Percentiles rank a stretch among this genome's conserved stretches.
phyloP scores from a whole-genome alignment of 306 rosid genomes.

The Medicago ruthenica region DNA sequence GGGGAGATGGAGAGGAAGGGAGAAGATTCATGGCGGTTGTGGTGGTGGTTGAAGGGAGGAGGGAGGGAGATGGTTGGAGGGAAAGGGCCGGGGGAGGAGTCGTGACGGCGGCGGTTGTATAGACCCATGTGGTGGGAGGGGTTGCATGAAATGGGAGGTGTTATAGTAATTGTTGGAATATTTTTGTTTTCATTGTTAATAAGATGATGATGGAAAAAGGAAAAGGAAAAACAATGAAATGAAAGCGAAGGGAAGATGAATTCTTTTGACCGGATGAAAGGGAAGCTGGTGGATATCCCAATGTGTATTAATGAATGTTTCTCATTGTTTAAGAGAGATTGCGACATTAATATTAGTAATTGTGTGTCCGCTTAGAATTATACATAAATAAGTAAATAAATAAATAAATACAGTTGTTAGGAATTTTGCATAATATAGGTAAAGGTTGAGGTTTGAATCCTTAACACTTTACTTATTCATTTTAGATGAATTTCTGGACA shows the following conservation, averaged over 20 bases:
- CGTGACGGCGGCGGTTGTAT: conserved; percentile 9
- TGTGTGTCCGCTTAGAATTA: no score
- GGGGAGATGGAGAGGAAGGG: conserved; percentile 16
- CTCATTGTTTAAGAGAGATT: background rate
- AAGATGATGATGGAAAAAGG: background rate
- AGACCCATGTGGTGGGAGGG: background rate
- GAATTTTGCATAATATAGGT: no score
- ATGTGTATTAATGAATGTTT: background rate
- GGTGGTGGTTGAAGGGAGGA: conserved; percentile 14
- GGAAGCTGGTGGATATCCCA: background rate
- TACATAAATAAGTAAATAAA: no score
- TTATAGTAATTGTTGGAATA: background rate
- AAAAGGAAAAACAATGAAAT: background rate
- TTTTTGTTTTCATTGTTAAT: background rate
- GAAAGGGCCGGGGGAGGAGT: background rate
- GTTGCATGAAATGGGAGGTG: background rate
- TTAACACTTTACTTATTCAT: no score
- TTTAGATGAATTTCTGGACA: no score
- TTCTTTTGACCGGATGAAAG: background rate
- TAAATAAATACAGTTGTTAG: no score
- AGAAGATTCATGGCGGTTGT: conserved; percentile 67
- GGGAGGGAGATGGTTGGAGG: background rate
- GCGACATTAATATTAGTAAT: background rate
- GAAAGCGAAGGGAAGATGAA: background rate
- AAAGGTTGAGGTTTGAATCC: no score